Evolutionary conservation across 345 rosid species (phyloP).

Genomic region (Eucalyptus virginea): DNA sequence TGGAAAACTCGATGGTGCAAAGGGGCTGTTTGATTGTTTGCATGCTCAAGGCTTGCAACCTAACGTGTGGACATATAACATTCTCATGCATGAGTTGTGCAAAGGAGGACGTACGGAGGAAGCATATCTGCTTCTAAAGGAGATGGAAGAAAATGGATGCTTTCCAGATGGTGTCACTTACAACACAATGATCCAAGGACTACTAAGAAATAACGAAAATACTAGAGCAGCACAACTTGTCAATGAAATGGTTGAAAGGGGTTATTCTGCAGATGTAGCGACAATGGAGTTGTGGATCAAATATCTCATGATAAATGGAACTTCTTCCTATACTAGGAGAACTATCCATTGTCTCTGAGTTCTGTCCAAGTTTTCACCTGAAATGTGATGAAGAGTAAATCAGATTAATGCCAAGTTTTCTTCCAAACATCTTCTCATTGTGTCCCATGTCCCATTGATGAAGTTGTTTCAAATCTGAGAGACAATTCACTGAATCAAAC

Average conservation of each 20-base stretch:
- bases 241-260: background rate
- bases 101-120: background rate
- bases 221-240: background rate
- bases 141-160: background rate
- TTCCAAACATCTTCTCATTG: background rate
- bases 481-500: background rate
- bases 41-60: background rate
- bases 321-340: background rate
- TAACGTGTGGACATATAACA: background rate
- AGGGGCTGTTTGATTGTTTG: background rate
- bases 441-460: background rate
- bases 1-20: background rate
- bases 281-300: background rate
- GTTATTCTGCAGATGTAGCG: background rate
- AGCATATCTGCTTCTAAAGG: background rate
- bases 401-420: background rate
- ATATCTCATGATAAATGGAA: background rate
- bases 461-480: background rate
- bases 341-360: background rate
- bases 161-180: background rate
- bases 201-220: background rate
- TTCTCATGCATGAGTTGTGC: background rate
- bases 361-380: background rate
- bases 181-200: background rate
- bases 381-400: background rate